Evolutionary conservation across 768 basidiomycete species (phyloP).

Genomic region (Xanthoconium stramineum): DNA sequence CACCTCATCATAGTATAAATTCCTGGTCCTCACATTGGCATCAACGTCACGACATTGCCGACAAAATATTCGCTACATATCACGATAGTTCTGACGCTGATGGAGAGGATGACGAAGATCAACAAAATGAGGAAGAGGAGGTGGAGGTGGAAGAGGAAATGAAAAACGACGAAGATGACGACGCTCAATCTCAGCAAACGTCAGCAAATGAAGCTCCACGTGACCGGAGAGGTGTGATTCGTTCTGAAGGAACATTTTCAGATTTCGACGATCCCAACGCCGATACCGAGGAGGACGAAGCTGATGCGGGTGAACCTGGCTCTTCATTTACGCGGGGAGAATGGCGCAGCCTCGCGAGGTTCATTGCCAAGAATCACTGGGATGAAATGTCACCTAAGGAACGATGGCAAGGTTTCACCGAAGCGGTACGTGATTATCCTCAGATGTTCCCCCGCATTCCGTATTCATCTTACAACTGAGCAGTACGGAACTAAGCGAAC

Average conservation of each 20-base stretch:
- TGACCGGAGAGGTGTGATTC: constrained; percentile 17
- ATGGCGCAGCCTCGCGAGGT: constrained; percentile 54
- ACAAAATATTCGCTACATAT: constrained; percentile 50
- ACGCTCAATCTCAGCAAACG: constrained; percentile 22
- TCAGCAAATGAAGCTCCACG: constrained; percentile 16
- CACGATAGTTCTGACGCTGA: constrained; percentile 34
- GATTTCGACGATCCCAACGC: constrained; percentile 14
- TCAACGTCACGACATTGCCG: constrained; percentile 60
- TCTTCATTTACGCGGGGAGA: constrained; percentile 59
- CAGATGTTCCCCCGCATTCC: not conserved
- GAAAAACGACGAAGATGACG: constrained; percentile 18
- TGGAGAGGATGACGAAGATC: constrained; percentile 31
- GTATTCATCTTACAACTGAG: constrained; percentile 1
- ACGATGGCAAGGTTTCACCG: constrained; percentile 53
- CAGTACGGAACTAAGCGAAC: constrained; percentile 51
- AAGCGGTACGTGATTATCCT: constrained; percentile 39
- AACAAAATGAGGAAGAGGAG: constrained; percentile 36
- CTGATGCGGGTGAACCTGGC: constrained; percentile 52
- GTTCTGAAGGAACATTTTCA: constrained; percentile 19
- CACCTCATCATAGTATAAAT: constrained; percentile 58
- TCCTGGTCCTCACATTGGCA: constrained; percentile 74
- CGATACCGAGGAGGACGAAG: constrained; percentile 29
- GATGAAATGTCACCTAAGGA: constrained; percentile 38
- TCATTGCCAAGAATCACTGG: constrained; percentile 53
- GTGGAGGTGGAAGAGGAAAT: constrained; percentile 27